These are phyloP conservation scores for Ettlia oleoabundans DNA, from an alignment of 139 green algal genomes.

Conservation along the genomic window DNA sequence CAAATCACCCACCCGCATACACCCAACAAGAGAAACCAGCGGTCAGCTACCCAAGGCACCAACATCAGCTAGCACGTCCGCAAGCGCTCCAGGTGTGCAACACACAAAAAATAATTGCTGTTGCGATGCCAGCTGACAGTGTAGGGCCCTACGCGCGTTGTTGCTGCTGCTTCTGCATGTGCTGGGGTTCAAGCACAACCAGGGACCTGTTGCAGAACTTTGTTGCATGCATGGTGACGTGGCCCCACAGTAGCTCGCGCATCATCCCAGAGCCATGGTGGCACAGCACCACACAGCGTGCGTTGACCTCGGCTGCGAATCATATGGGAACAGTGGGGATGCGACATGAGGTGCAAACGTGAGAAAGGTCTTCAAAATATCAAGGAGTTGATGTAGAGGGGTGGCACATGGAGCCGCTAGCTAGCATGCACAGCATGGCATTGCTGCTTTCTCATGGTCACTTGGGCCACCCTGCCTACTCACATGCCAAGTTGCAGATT, in stretches of 20 bases:
- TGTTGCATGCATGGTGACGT: conserved; percentile 36
- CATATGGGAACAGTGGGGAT: background rate
- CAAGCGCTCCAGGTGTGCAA: too few species aligned
- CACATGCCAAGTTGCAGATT: conserved; percentile 22
- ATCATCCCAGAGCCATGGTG: conserved; percentile 41
- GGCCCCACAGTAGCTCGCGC: conserved; percentile 46
- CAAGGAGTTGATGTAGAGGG: too few species aligned
- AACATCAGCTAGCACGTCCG: too few species aligned
- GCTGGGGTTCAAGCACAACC: conserved; percentile 26
- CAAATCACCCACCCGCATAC: too few species aligned
- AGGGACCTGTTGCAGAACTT: conserved; percentile 38
- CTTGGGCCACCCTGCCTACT: background rate
- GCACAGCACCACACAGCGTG: conserved; percentile 33
- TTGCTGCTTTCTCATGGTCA: too few species aligned
- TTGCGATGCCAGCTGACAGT: background rate
- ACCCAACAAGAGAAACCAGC: too few species aligned
- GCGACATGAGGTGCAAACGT: background rate
- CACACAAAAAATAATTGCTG: too few species aligned
- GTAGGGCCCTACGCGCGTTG: background rate
- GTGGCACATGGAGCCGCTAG: too few species aligned
- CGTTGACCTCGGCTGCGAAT: conserved; percentile 14
- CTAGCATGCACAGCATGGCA: too few species aligned
- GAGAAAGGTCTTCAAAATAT: too few species aligned
- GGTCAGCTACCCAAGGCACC: too few species aligned
- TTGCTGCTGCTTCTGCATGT: background rate